Conservation (phyloP, 2,329 filamentous ascomycete species). For the Aspergillus fijiensis region DNA sequence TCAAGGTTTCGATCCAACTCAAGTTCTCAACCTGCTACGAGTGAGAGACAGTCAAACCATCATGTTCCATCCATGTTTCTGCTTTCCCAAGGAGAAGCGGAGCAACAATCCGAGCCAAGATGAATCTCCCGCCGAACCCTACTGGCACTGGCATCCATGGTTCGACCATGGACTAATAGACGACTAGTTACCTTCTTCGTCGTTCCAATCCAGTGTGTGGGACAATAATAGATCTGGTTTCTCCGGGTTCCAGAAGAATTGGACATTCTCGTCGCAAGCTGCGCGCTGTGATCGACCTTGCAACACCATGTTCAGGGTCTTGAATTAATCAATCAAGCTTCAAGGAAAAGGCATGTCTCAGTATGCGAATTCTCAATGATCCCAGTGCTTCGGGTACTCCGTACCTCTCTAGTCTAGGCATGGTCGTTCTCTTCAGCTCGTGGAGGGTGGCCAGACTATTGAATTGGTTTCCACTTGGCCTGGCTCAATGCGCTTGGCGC, state of each 20-base stretch:
- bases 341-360: neutral
- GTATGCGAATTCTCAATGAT: neutral
- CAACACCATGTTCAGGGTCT: neutral
- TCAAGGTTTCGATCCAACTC: no score
- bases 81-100: neutral
- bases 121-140: conserved; percentile 6
- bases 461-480: conserved; percentile 3
- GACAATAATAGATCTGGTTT: neutral
- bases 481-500: conserved; percentile 3
- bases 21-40: neutral
- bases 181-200: conserved; percentile 24
- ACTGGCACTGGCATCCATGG: conserved; percentile 13
- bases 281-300: neutral
- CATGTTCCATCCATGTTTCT: neutral
- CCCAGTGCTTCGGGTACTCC: neutral
- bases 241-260: neutral
- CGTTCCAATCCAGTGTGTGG: conserved; percentile 1
- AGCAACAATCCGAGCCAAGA: conserved; percentile 2
- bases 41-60: neutral
- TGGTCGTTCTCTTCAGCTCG: neutral
- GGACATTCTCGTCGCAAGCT: neutral
- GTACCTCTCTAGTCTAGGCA: neutral
- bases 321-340: neutral
- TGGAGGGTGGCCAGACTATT: conserved; percentile 4
- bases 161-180: conserved; percentile 8